Evolutionary conservation across 345 rosid genomes (phyloP), one percentile per base, ranked within the genome.

Genomic region (Boechera retrofracta): DNA sequence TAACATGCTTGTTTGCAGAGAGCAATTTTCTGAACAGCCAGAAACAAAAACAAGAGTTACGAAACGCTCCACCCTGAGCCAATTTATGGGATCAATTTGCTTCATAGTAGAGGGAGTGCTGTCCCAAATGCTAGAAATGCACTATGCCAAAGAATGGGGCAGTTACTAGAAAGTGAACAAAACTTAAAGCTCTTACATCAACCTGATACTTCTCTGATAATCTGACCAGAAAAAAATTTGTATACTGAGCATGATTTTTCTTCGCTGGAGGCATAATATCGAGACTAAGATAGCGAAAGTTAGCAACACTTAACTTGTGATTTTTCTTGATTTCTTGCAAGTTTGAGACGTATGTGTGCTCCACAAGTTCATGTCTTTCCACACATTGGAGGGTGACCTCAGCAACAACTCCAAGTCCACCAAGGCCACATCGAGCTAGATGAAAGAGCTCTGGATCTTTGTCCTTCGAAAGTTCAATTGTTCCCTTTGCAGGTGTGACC

Each of bases 321-420:
- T 91, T 92, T 85, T 86, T 91, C 89, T 88, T 92, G 80, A 95
- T 81, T 5, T 92, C 97, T 60, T 89, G 79, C 82, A 92, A 66
- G 77, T 82, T 85, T n/a, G 96, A 84, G 71, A 91, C 80, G 54
- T 79, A 75, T 4, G 99, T 95, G 77, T 92, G 98, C 84, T 91
- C 99, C 52, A 95, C 94, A 52, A 92, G 99, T 84, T 92, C 89
- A 53, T 91, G 89, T 78, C 98, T 89, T 66, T 91, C 97, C 56
- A 95, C 98, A 79, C 98, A 91, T 35, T 92, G 98, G 52, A 95
- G 86, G 55, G 91, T 91, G 65, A 95, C 97, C 87, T 95, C 99
- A 71, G 99, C 89, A 79, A 95, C 96, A 80, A 95, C 98, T 76
- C 96, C 97, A 64, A 95, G 97, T 39, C 88, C 98, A 48, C 98